Evolutionary conservation across 441 rosid genomes (phyloP), one percentile per base, ranked within the genome.

Genomic region (Euphorbia schlechtendalii): DNA sequence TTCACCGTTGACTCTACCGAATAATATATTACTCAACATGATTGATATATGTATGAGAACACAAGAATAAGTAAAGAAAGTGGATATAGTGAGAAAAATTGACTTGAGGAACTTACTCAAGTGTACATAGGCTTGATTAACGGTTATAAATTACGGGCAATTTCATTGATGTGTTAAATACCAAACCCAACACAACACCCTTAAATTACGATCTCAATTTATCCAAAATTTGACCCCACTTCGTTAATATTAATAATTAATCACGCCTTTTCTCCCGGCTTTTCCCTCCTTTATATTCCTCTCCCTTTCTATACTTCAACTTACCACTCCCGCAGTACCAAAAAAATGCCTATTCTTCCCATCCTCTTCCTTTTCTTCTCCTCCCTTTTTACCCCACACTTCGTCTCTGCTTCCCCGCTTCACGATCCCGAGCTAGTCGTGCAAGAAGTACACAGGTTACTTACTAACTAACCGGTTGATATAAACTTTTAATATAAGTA

Each of bases 371-470:
- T 70, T 20, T 24, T 63, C 58, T 54, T 76, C 45, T 5, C 64
- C 53, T 73, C 68, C 49, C 69, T 66, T 54, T 66, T 73, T 1
- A 5, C 25, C 62, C 73, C 73, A 24, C 46, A 22, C 52, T 61
- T 79, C 15, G 21, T 46, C 77, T 77, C 65, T 67, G 77, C 87
- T 66, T 78, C 78, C 28, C 77, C 81, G 0, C 80, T 85, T 77
- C 82, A 72, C 0, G 85, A 86, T 65, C 90, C 96, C 8, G 87
- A 91, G 61, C 69, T 75, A 15, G 85, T 88, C 0, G 90, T 82
- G 1, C 77, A 86, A 27, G 86, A 91, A 27, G 92, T 90, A 4
- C 89, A 86, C 68, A 83, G 87, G 96, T 89, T 74, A 55, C 43
- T 36, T 10, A n/a, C 51, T 46, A 46, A 46, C 20, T 46, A 46